Base-by-base conservation (phyloP, 495 filamentous ascomycete genomes). In the Monascus purpureus region DNA sequence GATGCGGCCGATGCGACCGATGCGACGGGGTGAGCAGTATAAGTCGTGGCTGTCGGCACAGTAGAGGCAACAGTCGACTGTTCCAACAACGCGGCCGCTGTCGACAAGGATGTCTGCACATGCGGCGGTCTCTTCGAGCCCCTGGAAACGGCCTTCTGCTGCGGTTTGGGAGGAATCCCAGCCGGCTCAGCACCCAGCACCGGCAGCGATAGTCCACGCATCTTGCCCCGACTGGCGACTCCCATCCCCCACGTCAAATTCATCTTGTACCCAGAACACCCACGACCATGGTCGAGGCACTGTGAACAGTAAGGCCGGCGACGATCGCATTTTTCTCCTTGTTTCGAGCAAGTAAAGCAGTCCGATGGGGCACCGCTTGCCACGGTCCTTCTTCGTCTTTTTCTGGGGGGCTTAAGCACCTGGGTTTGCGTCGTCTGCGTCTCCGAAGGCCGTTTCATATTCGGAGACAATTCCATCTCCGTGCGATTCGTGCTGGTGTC, bases 221-320 rank as follows among this genome's bases (percentile, higher is more conserved):
- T 72, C 63, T 97, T 97, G 38, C 90, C 90, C 41, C 90, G 76
- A 52, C 88, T 95, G 24, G 90, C 90, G 40, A 97, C 90, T 15
- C 90, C 90, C 22, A 97, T 80, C 8, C 88, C 90, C 90, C 90
- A 97, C 22, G 90, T 97, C 61, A 97, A 71, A 29, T 86, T 83
- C 13, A 90, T 96, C 60, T 92, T 90, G 65, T 97, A 97, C 38
- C 90, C 90, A 26, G 82, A 85, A 63, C 90, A 97, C 52, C 93
- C 85, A 49, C 83, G 88, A 35, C 85, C 82, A 37, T 78, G 62
- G 34, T 94, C 86, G 30, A 97, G 70, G 57, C 90, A 97, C 52
- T 84, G 87, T 28, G 83, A 85, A 53, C 90, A 97, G 53, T 95
- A 97, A 9, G 90, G 90, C 41, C 90, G 72, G 50, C 83, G 74